Evolutionary conservation across 1,284 basidiomycete species (phyloP), one percentile per base, ranked within the genome.

Genomic region (Sporisorium sorghi): DNA sequence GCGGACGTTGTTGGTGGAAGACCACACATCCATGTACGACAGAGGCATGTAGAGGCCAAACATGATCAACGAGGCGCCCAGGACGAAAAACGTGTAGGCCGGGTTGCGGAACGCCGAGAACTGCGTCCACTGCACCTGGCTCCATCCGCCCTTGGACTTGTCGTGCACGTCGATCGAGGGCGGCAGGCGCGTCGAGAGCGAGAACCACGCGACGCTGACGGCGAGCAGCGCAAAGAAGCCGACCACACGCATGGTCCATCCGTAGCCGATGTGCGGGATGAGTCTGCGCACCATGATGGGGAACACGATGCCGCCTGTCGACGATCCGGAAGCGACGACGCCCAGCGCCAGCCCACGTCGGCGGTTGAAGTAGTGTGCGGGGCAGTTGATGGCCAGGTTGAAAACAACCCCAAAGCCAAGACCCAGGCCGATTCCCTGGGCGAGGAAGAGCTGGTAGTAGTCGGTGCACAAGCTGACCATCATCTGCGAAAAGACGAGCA

Each of bases 401-500:
- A 72, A 76, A 2, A 78, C 58, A 40, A 73, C 30, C 6, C 79
- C 78, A n/a, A 76, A 69, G 0, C 78, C 76, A 7, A 79, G 65
- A 11, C 79, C 79, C 12, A 79, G 35, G 2, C 78, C 77, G 33
- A 82, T 49, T 3, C 80, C 80, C 39, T 82, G 77, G 0, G 77
- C 58, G 19, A 82, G 70, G 48, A 82, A 73, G 54, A 80, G 55
- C 57, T 80, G 78, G 42, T 72, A 82, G 50, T 76, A 80, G 23
- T 68, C 57, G n/a, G 52, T 74, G 17, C 61, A 75, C 2, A 82
- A 57, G 42, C 79, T 80, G 28, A 74, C 51, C 78, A 82, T 76
- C 73, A 82, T 79, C 49, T 72, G 61, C 15, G 60, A 66, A 15
- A 79, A 64, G 42, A 73, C 64, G 19, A 80, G 42, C 15, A 80